Percentiles rank a stretch among this genome's conserved stretches.
Conservation (phyloP, 78 protist genomes). For the Monocercomonoides exilis region DNA sequence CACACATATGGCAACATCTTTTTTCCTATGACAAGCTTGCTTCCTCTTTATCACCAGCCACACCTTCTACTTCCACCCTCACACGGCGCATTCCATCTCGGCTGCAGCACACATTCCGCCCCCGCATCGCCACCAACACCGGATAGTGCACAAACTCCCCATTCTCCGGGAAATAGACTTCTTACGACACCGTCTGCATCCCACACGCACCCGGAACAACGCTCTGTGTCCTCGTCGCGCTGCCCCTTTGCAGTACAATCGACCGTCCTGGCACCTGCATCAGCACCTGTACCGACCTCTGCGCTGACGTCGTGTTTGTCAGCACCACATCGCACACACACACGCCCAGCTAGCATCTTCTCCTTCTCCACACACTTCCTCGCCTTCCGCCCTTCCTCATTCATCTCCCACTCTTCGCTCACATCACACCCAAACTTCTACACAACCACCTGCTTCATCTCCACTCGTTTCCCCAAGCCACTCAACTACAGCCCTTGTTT, state of each 20-base stretch:
- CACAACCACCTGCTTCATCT: too few species aligned
- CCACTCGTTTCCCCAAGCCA: too few species aligned
- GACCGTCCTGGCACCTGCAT: background rate
- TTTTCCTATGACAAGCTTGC: too few species aligned
- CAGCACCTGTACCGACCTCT: background rate
- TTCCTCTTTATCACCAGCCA: background rate
- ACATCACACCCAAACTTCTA: background rate
- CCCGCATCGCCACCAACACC: background rate
- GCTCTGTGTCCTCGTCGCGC: background rate
- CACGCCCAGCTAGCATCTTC: background rate
- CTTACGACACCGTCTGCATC: background rate
- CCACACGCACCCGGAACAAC: background rate
- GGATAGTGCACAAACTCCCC: background rate
- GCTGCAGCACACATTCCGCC: background rate
- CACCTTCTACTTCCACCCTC: background rate
- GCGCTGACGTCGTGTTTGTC: background rate
- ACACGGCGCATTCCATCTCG: background rate
- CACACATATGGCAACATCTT: too few species aligned
- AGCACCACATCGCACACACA: background rate
- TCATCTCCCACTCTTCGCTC: background rate
- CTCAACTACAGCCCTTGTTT: too few species aligned
- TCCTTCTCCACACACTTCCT: background rate
- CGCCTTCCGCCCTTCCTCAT: background rate
- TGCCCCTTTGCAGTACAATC: background rate
- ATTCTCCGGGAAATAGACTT: background rate